Base-by-base conservation (phyloP, 306 rosid species). In the Cyclanthera cordifolia region DNA sequence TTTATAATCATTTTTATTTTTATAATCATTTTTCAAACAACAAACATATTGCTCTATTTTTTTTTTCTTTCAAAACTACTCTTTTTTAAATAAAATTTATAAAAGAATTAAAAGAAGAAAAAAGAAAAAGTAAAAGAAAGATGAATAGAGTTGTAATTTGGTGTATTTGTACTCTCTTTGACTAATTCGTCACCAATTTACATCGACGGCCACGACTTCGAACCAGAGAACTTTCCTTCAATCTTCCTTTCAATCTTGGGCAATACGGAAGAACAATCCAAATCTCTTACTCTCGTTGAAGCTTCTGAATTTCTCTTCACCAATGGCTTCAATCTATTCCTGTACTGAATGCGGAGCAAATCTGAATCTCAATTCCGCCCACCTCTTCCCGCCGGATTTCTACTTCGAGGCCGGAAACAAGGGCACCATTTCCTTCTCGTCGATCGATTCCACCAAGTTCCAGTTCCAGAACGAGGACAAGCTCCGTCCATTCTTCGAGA, bases 381-480 rank as follows among this genome's bases (percentile, higher is more conserved):
- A 84, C 13, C 78, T 82, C 11, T 89, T 67, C 58, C 95, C 95
- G 4, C 76, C 87, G 15, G 90, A 84, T 13, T 76, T 81, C 82
- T 89, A 77, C 85, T 89, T 93, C 77, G 98, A 93, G 77, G 89
- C 96, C 15, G 98, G 94, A 1, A 89, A 89, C 91, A 93, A 89
- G 56, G 82, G 79, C 45, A 76, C 95, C 14, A 50, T 85, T 20
- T 93, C 98, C 5, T 93, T 93, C 84, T 75, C 98, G 3, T 19
- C 59, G 39, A 78, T 93, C 39, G 95, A 86, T 67, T 0, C 77
- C 46, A 43, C 87, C 82, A 93, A 89, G 72, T 86, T 93, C 82
- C 68, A 73, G 41, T 85, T 87, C 87, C 77, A 85, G 73, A 79
- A 83, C 27, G 98, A 89, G 81, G 94, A 93, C 81, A 89, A 86